These are phyloP conservation scores for Penicillium paradoxum DNA, from an alignment of 495 filamentous ascomycete genomes.

Conservation along the genomic window DNA sequence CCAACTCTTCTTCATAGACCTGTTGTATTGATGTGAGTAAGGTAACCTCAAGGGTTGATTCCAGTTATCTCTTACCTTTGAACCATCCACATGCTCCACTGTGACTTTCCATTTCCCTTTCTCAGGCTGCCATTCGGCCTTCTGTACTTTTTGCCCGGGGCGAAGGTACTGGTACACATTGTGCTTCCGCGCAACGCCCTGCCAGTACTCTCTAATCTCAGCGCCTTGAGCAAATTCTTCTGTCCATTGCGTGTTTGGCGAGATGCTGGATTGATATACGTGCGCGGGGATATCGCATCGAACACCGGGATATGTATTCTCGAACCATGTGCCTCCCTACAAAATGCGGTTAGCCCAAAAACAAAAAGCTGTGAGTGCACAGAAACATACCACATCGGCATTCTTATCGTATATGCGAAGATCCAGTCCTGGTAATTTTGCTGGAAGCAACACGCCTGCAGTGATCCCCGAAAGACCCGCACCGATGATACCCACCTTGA, in stretches of 20 bases:
- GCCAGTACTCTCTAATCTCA: constrained; percentile 65
- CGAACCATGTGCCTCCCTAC: constrained; percentile 52
- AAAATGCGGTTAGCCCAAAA: not conserved
- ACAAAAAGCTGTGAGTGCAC: not conserved
- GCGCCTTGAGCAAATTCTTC: constrained; percentile 58
- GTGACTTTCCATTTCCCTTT: constrained; percentile 49
- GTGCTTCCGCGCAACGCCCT: constrained; percentile 54
- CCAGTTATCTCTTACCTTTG: constrained; percentile 20
- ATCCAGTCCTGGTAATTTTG: constrained; percentile 47
- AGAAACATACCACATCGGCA: constrained; percentile 41
- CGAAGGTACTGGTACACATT: constrained; percentile 55
- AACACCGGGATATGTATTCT: constrained; percentile 56
- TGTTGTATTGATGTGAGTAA: constrained; percentile 18
- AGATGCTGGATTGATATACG: constrained; percentile 63
- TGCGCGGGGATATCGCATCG: constrained; percentile 66
- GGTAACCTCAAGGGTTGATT: not conserved
- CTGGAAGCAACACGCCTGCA: constrained; percentile 46
- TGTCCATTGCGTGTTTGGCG: constrained; percentile 61
- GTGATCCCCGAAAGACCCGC: constrained; percentile 48
- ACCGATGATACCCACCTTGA: constrained; percentile 51
- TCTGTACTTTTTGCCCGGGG: constrained; percentile 46
- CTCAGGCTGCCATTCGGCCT: constrained; percentile 48
- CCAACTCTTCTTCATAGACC: constrained; percentile 48
- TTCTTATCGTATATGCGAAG: constrained; percentile 55
- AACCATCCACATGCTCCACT: constrained; percentile 33